phyloP scores from a whole-genome alignment of 73 alveolate species.

The Stentor roeselii region DNA sequence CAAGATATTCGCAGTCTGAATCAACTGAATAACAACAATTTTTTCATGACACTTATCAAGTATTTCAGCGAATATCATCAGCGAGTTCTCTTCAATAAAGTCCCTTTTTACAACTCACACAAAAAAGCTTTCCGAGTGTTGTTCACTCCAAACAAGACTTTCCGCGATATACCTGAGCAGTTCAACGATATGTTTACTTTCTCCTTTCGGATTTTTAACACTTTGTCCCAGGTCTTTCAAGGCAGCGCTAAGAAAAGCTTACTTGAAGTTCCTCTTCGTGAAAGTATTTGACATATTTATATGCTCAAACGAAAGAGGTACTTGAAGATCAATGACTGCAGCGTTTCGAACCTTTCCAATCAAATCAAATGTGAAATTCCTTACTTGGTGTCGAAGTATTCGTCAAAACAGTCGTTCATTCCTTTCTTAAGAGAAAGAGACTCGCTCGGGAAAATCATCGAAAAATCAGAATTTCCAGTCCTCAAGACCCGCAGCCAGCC shows the following conservation, averaged over 20 bases:
- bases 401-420: background rate
- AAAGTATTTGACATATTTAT: background rate
- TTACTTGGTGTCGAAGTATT: background rate
- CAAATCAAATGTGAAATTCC: no score
- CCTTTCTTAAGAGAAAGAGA: background rate
- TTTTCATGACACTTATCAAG: background rate
- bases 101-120: background rate
- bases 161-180: background rate
- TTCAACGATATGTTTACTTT: background rate
- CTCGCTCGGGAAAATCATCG: background rate
- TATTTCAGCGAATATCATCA: background rate
- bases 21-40: background rate
- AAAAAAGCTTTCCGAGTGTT: background rate
- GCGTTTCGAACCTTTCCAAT: background rate
- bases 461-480: background rate
- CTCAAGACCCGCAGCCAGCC: background rate
- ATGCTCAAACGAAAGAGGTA: no score
- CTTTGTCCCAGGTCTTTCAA: background rate
- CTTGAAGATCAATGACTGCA: background rate
- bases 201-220: background rate
- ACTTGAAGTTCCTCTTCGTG: background rate
- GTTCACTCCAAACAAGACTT: constrained; percentile 15
- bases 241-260: background rate
- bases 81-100: background rate
- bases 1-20: constrained; percentile 15